These are phyloP conservation scores for Uronychia setigera DNA, from an alignment of 73 alveolate species.

Conservation along the genomic window DNA sequence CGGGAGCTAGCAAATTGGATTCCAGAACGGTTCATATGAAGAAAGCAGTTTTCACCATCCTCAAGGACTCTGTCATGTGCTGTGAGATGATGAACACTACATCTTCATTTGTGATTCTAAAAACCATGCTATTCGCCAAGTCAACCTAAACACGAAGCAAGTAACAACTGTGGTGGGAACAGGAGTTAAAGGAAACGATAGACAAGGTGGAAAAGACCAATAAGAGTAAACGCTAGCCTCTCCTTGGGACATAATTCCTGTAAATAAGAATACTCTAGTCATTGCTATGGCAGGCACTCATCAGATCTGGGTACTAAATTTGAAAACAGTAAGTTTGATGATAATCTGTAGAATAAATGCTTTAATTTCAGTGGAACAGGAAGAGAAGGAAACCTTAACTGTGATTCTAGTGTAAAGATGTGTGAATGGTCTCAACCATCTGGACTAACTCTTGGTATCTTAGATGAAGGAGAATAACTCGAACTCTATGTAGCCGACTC, in stretches of 20 bases:
- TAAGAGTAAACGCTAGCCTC: constrained; percentile 33
- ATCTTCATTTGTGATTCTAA: constrained; percentile 61
- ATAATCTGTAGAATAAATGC: constrained; percentile 14
- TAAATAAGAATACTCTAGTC: constrained; percentile 38
- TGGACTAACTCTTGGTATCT: constrained; percentile 52
- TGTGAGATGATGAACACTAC: constrained; percentile 47
- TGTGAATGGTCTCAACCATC: constrained; percentile 73
- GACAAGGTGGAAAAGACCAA: constrained; percentile 49
- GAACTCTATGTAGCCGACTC: constrained; percentile 68
- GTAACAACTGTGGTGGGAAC: constrained; percentile 56
- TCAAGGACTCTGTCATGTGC: constrained; percentile 63
- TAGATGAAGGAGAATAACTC: constrained; percentile 28
- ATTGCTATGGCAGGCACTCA: constrained; percentile 69
- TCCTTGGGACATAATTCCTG: constrained; percentile 68
- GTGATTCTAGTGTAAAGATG: constrained; percentile 13
- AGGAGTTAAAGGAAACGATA: constrained; percentile 43
- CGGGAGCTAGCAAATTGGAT: constrained; percentile 43
- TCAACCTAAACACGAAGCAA: constrained; percentile 36
- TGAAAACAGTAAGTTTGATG: constrained; percentile 10
- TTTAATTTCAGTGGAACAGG: constrained; percentile 57
- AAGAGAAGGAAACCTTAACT: constrained; percentile 59
- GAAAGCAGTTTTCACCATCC: constrained; percentile 66
- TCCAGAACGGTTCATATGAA: constrained; percentile 53
- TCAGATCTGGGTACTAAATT: constrained; percentile 57
- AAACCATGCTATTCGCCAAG: constrained; percentile 67